Base-by-base conservation (phyloP, 1,284 basidiomycete genomes). In the Cutaneotrichosporon cutaneum region DNA sequence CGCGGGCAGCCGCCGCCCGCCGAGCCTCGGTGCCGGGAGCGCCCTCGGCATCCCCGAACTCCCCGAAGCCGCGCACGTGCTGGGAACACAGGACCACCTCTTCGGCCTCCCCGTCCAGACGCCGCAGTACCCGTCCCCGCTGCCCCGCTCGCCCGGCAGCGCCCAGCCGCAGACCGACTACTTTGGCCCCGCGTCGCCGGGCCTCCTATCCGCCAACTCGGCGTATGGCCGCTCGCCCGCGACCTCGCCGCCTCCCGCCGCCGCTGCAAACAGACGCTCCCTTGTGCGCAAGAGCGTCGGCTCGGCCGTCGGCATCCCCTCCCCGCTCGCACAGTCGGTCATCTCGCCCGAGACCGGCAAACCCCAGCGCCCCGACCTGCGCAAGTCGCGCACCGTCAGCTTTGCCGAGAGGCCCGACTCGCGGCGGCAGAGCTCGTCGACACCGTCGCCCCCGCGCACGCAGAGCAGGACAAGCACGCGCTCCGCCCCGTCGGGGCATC, bases 321-420 rank as follows among this genome's bases (percentile, higher is more conserved):
- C 52, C 8, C 52, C 52, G 10, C 32, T 54, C n/a, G 52, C 30
- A 22, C 35, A 54, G 33, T 33, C 52, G 21, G 26, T 35, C 14
- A 6, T 24, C 22, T 21, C 33, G 9, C 30, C 39, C 33, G 33
- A 36, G 21, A n/a, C 24, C 24, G 22, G 4, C 22, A 26, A 47
- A 16, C 27, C 48, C 16, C 48, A 32, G 27, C 16, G 27, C 4
- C 48, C 48, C 18, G 48, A n/a, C 9, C 26, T 18, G 16, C 26
- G 48, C 48, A 51, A 51, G 48, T 30, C 48, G 14, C 48, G 48
- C 18, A n/a, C 48, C 18, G 48, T 51, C 27, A 51, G 48, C 48
- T 51, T 51, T 51, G 48, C n/a, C 10, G 48, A 51, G 11, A 27
- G 3, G 14, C 13, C 47, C 47, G 22, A 14, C 11, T 48, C 47